Evolutionary conservation across 192 early-diverging fungal genomes (phyloP).

Genomic region (Backusella circina): DNA sequence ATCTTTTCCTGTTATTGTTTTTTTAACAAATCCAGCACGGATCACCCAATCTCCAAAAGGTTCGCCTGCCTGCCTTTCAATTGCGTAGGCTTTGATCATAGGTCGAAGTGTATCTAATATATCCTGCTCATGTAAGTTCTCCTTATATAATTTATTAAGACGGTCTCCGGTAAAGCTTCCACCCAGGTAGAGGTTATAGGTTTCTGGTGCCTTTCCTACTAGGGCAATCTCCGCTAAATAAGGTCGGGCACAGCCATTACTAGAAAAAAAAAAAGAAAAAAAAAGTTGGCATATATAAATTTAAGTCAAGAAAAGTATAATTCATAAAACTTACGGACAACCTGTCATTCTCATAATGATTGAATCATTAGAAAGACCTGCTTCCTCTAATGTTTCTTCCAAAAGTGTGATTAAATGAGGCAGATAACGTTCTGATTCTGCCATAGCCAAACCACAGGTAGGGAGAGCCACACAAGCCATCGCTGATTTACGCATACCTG

Average conservation of each 20-base stretch:
- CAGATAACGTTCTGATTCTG: slow-evolving; percentile 93
- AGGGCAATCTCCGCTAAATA: slow-evolving; percentile 93
- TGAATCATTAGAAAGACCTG: slow-evolving; percentile 80
- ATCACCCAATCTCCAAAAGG: slow-evolving; percentile 95
- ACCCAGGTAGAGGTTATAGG: slow-evolving; percentile 94
- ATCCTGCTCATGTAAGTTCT: slow-evolving; percentile 83
- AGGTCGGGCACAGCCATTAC: slow-evolving; percentile 90
- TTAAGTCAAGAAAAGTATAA: not conserved
- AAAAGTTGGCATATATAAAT: not conserved
- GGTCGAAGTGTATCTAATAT: slow-evolving; percentile 77
- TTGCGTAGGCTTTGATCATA: slow-evolving; percentile 76
- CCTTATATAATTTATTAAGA: slow-evolving; percentile 87
- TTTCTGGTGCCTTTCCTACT: slow-evolving; percentile 90
- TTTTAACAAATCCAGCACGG: slow-evolving; percentile 77
- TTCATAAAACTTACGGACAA: slow-evolving; percentile 56
- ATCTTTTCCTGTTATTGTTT: slow-evolving; percentile 64
- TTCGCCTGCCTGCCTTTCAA: slow-evolving; percentile 67
- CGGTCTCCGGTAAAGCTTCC: slow-evolving; percentile 82
- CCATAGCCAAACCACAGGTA: slow-evolving; percentile 92
- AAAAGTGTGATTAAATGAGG: slow-evolving; percentile 76
- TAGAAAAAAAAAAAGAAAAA: not conserved
- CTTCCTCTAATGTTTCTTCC: slow-evolving; percentile 73
- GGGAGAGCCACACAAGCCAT: slow-evolving; percentile 96
- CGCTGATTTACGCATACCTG: slow-evolving; percentile 75
- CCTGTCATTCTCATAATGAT: slow-evolving; percentile 96